phyloP scores from a whole-genome alignment of 805 yeast species.

The Starmerella riodocensis region DNA sequence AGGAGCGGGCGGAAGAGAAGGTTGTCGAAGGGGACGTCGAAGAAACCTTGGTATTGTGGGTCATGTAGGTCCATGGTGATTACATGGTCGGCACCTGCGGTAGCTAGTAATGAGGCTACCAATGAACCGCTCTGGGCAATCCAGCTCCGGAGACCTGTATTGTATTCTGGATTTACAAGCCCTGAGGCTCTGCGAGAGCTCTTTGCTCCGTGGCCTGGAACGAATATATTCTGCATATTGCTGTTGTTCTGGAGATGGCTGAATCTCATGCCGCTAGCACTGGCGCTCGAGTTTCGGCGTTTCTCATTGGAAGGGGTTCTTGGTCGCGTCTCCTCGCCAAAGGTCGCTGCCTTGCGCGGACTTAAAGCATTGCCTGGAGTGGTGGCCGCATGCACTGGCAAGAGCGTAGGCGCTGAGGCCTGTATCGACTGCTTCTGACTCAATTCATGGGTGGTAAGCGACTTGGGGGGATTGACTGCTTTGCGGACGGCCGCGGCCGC shows the following conservation, averaged over 20 bases:
- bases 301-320: background rate
- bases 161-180: conserved; percentile 30
- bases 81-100: conserved; percentile 93
- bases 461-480: background rate
- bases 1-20: conserved; percentile 76
- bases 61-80: conserved; percentile 98
- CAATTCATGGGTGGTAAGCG: background rate
- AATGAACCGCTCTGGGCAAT: conserved; percentile 89
- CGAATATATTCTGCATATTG: background rate
- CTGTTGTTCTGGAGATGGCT: no score
- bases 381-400: background rate
- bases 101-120: conserved; percentile 70
- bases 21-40: conserved; percentile 92
- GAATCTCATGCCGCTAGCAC: background rate
- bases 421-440: background rate
- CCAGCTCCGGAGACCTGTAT: conserved; percentile 77
- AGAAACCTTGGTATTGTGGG: conserved; percentile 95
- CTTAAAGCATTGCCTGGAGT: background rate
- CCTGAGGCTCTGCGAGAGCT: background rate
- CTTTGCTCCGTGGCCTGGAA: background rate
- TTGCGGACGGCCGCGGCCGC: conserved; percentile 48
- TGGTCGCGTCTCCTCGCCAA: conserved; percentile 16
- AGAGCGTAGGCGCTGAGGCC: background rate
- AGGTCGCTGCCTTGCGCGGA: conserved; percentile 19
- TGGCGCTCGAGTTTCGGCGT: background rate